Evolutionary conservation across 495 filamentous ascomycete species (phyloP).

Genomic region (Hypoxylon fragiforme): DNA sequence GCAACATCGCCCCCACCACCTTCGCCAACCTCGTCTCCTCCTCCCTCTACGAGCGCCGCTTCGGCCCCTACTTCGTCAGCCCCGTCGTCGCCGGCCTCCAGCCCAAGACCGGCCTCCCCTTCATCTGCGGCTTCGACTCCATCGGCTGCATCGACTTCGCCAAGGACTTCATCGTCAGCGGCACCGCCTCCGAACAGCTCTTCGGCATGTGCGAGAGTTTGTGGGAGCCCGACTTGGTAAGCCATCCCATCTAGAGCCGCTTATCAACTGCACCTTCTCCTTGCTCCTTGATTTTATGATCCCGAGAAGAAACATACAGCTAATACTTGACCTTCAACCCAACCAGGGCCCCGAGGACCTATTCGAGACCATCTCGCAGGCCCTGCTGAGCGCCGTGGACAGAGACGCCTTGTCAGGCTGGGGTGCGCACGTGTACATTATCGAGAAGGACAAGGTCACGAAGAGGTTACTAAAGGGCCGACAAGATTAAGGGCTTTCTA

Average conservation of each 20-base stretch:
- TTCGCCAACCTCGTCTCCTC: constrained; percentile 94
- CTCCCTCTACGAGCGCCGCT: constrained; percentile 88
- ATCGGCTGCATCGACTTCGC: constrained; percentile 99
- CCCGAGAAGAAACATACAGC: neutral
- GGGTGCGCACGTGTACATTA: constrained; percentile 98
- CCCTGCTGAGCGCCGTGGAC: constrained; percentile 94
- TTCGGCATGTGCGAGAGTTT: constrained; percentile 98
- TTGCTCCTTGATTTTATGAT: no score
- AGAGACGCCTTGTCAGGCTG: constrained; percentile 95
- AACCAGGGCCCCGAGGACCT: constrained; percentile 83
- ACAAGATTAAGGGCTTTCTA: constrained; percentile 50
- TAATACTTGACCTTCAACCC: neutral
- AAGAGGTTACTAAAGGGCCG: constrained; percentile 94
- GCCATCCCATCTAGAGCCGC: no score
- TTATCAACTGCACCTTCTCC: neutral
- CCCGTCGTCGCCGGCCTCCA: constrained; percentile 95
- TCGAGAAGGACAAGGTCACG: constrained; percentile 99
- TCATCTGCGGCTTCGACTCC: constrained; percentile 98
- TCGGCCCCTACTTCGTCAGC: constrained; percentile 93
- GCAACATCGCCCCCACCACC: constrained; percentile 88
- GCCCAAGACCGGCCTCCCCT: constrained; percentile 86
- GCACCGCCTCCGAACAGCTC: constrained; percentile 93
- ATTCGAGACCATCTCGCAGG: constrained; percentile 97
- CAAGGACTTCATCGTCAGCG: constrained; percentile 98
- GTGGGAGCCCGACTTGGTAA: constrained; percentile 95